Evolutionary conservation across 2,329 filamentous ascomycete genomes (phyloP).

Genomic region (Aspergillus alliaceus): DNA sequence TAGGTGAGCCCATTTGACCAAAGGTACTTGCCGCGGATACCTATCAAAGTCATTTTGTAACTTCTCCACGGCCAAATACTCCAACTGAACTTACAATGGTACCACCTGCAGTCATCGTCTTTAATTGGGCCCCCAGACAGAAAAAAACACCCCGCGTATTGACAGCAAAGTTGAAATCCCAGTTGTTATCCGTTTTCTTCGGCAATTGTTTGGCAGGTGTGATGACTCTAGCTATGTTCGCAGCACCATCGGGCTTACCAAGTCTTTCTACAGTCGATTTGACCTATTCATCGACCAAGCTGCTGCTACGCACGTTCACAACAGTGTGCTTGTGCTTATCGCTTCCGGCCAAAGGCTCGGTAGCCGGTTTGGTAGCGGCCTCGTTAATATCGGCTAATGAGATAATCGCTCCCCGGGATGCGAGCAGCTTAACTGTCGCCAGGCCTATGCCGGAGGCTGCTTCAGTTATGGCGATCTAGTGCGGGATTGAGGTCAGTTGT

Average conservation of each 20-base stretch:
- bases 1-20: background rate
- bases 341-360: background rate
- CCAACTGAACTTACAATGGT: constrained; percentile 38
- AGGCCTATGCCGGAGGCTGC: constrained; percentile 5
- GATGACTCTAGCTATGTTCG: constrained; percentile 1
- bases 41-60: no score
- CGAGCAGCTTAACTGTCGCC: background rate
- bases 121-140: constrained; percentile 19
- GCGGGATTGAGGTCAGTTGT: background rate
- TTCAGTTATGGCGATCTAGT: background rate
- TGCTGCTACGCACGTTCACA: background rate
- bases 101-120: constrained; percentile 15
- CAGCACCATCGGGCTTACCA: constrained; percentile 1
- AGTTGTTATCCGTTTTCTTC: background rate
- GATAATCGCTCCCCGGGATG: background rate
- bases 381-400: background rate
- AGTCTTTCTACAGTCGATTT: background rate
- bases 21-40: background rate
- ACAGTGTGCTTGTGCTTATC: background rate
- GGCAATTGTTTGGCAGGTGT: background rate
- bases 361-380: background rate
- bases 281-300: background rate
- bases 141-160: constrained; percentile 18
- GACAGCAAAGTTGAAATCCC: constrained; percentile 4
- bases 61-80: no score